Evolutionary conservation across 139 green algal species (phyloP).

Genomic region (Diplosphaera chodatii): DNA sequence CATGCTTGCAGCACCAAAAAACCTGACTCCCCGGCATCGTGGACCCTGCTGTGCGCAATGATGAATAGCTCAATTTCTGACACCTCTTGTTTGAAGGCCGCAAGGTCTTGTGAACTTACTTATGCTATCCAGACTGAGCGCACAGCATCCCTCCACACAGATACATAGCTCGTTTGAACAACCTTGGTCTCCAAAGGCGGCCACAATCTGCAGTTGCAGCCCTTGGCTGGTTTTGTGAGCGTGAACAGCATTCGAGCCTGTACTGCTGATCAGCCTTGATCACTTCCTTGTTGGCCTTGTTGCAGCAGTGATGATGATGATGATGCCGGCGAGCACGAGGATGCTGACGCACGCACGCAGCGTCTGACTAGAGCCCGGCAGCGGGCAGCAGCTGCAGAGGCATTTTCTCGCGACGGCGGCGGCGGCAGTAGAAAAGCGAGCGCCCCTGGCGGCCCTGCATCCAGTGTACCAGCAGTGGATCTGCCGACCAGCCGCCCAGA

Average conservation of each 20-base stretch:
- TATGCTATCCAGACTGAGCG: not conserved
- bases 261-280: no score
- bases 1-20: no score
- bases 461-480: not conserved
- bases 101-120: not conserved
- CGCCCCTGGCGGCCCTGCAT: no score
- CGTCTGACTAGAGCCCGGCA: conserved; percentile 21
- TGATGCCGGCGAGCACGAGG: conserved; percentile 30
- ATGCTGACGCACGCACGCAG: conserved; percentile 55
- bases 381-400: not conserved
- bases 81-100: conserved; percentile 1
- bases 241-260: no score
- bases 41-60: no score
- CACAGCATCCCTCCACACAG: not conserved
- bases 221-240: no score
- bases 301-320: conserved; percentile 1
- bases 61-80: not conserved
- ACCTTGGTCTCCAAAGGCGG: no score
- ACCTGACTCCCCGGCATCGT: no score
- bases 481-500: not conserved
- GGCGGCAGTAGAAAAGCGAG: no score
- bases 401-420: not conserved
- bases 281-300: no score
- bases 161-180: no score
- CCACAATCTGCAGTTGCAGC: no score